Percentiles rank a stretch among this genome's conserved stretches.
Conservation (phyloP, 306 rosid genomes). For the Calophaca sinica region DNA sequence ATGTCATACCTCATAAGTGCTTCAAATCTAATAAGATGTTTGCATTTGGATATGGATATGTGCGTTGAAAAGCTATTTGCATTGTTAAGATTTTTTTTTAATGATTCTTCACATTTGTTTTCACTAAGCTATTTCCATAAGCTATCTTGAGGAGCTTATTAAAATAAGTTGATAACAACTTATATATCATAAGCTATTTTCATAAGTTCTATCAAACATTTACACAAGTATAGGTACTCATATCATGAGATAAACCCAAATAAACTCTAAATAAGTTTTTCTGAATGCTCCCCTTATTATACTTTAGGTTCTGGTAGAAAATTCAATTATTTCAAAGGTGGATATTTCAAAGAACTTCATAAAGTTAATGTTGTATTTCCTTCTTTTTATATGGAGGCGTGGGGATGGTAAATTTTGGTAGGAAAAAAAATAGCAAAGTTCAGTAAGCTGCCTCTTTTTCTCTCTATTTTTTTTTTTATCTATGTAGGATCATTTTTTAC, state of each 20-base stretch:
- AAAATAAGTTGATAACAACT: neutral
- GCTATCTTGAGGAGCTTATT: neutral
- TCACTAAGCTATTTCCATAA: neutral
- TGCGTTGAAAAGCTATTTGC: neutral
- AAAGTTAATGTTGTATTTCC: neutral
- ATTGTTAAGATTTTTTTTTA: too few species aligned
- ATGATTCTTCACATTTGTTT: neutral
- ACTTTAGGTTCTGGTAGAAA: neutral
- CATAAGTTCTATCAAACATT: neutral
- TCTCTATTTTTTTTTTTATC: neutral
- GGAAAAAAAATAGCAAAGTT: neutral
- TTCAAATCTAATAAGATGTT: neutral
- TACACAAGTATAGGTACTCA: neutral
- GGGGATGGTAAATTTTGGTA: neutral
- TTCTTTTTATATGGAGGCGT: neutral
- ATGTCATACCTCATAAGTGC: neutral
- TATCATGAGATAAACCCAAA: neutral
- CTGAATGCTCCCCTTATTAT: neutral
- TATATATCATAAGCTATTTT: neutral
- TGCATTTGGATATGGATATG: neutral
- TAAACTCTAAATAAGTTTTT: neutral
- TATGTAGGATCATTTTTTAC: neutral
- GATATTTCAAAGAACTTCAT: neutral
- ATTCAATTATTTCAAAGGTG: slow-evolving; percentile 20
- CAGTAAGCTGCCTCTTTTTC: neutral